A percentile compares a stretch with the other conserved stretches of the same genome.
Evolutionary conservation across 345 rosid species (phyloP).

Genomic region (thale cress (Arabidopsis thaliana)): TAIR10.1 NC_003075.7:8380501-8381000

Average conservation of each 20-base stretch:
- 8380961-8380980: background rate
- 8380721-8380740: background rate
- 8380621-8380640: background rate
- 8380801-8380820: background rate
- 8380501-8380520: constrained; percentile 60
- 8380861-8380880: constrained; percentile 10
- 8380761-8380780: background rate
- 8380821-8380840: background rate
- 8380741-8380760: background rate
- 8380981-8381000: constrained; percentile 20
- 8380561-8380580: constrained; percentile 18
- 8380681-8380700: background rate
- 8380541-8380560: background rate
- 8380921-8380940: background rate
- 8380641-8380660: background rate
- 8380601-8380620: background rate
- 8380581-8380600: background rate
- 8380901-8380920: background rate
- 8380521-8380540: constrained; percentile 11
- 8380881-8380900: background rate
- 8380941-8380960: constrained; percentile 3
- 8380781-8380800: background rate
- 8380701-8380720: background rate
- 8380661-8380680: background rate
- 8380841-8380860: background rate